Evolutionary conservation across 202 grass and related monocot genomes (phyloP), one percentile per base, ranked within the genome.

Genomic region (Setaria italica): DNA sequence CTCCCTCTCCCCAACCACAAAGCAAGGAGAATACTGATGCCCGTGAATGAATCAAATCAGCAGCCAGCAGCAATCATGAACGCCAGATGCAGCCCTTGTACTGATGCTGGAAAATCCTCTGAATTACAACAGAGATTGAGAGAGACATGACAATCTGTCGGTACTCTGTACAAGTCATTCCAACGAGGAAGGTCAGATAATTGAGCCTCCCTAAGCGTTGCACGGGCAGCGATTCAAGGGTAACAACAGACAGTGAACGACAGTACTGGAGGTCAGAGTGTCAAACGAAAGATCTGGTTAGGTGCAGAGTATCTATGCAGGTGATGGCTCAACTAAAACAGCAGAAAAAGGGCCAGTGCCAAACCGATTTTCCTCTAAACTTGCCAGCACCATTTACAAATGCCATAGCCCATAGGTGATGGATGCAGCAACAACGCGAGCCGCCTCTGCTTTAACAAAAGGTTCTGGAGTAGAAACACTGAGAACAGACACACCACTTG

Each of bases 41-140:
- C 68, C 74, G 80, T 80, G 85, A 90, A 62, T 84, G 80, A 87
- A 70, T 53, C 43, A 21, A 55, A 59, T 41, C 67, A 71, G 30
- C 42, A 69, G 74, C 74, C 51, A 71, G 39, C 51, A 69, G 74
- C 74, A 77, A 51, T 80, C 74, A 45, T 72, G 79, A 72, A 50
- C 67, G 58, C 74, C 57, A 63, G 47, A 33, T 62, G 13, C 32
- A 46, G 19, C 77, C n/a, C 3, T 60, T 80, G 84, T 49, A 49
- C 80, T 14, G 79, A 41, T n/a, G 68, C 46, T 57, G 66, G 79
- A 34, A 21, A 32, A 51, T n/a, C 51, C 19, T 70, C 13, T 47
- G 50, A 12, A 25, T 35, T 54, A 9, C 9, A 66, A 43, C 70
- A 49, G 39, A 14, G 51, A 35, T 14, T 30, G 17, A 71, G 32